These are phyloP conservation scores for Cryptococcus neoformans DNA, from an alignment of 1,284 basidiomycete species.

Conservation along the genomic window DNA sequence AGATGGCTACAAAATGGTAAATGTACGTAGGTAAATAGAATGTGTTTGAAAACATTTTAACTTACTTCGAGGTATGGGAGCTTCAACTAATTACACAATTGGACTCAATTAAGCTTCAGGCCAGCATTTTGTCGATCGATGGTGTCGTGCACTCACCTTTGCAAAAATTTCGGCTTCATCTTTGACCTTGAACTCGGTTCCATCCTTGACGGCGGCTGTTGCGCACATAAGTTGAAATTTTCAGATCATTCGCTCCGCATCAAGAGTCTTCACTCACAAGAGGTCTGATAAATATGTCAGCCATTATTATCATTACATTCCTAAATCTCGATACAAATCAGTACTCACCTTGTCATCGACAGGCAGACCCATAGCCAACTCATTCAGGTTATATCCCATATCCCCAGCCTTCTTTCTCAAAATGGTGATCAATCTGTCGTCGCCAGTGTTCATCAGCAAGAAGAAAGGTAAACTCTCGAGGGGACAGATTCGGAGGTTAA, in stretches of 20 bases:
- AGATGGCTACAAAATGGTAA: slow-evolving; percentile 12
- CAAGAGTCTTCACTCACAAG: neutral
- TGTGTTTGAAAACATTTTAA: neutral
- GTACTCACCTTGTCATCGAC: slow-evolving; percentile 11
- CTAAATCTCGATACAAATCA: neutral
- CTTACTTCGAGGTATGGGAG: slow-evolving; percentile 31
- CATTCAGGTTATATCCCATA: slow-evolving; percentile 35
- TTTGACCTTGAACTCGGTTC: slow-evolving; percentile 26
- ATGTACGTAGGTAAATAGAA: neutral
- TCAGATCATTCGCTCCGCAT: neutral
- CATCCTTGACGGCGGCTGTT: slow-evolving; percentile 19
- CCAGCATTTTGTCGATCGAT: neutral
- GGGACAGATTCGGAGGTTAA: slow-evolving; percentile 38
- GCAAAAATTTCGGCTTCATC: slow-evolving; percentile 38
- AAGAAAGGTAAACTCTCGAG: slow-evolving; percentile 28
- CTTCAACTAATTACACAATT: slow-evolving; percentile 18
- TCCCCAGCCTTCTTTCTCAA: slow-evolving; percentile 21
- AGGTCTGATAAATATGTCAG: no score
- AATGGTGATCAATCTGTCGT: slow-evolving; percentile 35
- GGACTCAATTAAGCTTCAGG: no score
- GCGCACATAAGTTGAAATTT: neutral
- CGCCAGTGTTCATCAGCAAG: slow-evolving; percentile 37
- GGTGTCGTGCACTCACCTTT: slow-evolving; percentile 14
- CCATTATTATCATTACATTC: no score
- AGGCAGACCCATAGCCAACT: slow-evolving; percentile 31